Evolutionary conservation across 305 asterid genomes (phyloP).

Genomic region (Solanum chacoense): DNA sequence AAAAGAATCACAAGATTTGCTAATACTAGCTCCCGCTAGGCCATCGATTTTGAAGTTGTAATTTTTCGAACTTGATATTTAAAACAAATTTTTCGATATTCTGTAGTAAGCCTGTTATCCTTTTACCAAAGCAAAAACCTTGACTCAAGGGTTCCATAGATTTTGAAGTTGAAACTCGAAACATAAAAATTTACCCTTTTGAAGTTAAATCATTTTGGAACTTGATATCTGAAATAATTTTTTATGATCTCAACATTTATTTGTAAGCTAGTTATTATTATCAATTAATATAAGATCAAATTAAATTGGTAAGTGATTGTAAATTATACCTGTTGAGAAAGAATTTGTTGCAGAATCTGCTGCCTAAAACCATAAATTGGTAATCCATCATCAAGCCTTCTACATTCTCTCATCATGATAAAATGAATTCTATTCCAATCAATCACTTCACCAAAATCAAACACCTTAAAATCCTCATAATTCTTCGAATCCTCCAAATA

Average conservation of each 20-base stretch:
- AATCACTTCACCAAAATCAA: conserved; percentile 26
- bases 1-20: neutral
- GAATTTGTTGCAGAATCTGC: conserved; percentile 41
- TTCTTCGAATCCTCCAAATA: conserved; percentile 25
- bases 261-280: neutral
- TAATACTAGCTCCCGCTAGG: neutral
- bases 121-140: neutral
- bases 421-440: conserved; percentile 50
- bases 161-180: neutral
- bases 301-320: neutral
- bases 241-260: neutral
- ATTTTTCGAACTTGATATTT: neutral
- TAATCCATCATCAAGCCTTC: conserved; percentile 75
- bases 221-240: neutral
- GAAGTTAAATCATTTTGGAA: neutral
- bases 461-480: conserved; percentile 12
- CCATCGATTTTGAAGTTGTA: neutral
- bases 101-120: neutral
- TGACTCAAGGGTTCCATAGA: neutral
- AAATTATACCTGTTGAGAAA: conserved; percentile 46
- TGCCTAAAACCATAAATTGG: conserved; percentile 55
- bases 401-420: conserved; percentile 63
- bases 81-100: neutral
- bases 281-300: neutral
- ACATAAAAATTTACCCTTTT: neutral